Evolutionary conservation across 441 rosid genomes (phyloP).

Genomic region (Eruca vesicaria): DNA sequence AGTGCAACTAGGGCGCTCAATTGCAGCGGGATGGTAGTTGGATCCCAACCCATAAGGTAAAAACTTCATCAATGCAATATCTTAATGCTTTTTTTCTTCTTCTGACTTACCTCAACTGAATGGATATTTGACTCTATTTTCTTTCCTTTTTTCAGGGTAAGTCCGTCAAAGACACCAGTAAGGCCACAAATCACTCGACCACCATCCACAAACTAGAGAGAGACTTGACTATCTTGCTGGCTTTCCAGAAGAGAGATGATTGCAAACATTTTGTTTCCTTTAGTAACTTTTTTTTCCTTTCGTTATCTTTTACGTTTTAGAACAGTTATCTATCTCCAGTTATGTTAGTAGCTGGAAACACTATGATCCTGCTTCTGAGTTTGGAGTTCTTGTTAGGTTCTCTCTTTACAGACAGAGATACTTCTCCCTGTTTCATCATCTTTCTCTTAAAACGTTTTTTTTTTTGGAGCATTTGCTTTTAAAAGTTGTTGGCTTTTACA

Average conservation of each 20-base stretch:
- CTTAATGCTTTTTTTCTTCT: background rate
- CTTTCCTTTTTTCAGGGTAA: constrained; percentile 42
- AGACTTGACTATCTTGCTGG: constrained; percentile 28
- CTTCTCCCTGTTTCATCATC: constrained; percentile 13
- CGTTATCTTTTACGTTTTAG: constrained; percentile 39
- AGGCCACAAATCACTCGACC: constrained; percentile 61
- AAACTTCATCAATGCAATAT: background rate
- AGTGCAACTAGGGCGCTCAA: constrained; percentile 60
- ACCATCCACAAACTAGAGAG: constrained; percentile 27
- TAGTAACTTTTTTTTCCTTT: constrained; percentile 31
- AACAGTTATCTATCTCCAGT: constrained; percentile 35
- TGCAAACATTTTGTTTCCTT: constrained; percentile 32
- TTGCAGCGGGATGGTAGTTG: constrained; percentile 55
- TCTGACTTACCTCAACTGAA: background rate
- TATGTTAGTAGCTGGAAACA: constrained; percentile 40
- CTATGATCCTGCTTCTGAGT: constrained; percentile 39
- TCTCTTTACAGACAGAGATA: constrained; percentile 9
- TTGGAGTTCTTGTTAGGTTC: constrained; percentile 39
- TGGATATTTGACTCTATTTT: background rate
- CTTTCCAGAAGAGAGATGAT: constrained; percentile 36
- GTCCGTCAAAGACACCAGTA: constrained; percentile 76
- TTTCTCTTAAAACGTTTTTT: background rate
- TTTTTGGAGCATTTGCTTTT: constrained; percentile 19
- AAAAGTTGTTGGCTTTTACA: constrained; percentile 3
- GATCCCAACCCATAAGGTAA: constrained; percentile 53